phyloP scores from a whole-genome alignment of 2,329 filamentous ascomycete genomes.

The Cryphonectria japonica region DNA sequence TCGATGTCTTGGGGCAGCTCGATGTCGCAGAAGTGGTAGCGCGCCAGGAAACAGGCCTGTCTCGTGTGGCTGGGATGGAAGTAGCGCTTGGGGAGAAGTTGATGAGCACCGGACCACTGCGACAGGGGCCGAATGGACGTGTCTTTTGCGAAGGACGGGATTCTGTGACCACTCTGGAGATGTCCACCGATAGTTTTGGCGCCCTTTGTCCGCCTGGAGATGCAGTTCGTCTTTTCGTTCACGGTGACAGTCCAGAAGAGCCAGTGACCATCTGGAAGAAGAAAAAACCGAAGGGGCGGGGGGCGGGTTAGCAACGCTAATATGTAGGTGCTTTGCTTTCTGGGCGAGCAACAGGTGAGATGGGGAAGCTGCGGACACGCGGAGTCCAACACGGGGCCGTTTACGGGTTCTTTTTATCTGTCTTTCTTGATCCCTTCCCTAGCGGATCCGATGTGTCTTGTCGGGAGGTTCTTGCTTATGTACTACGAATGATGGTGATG shows the following conservation, averaged over 20 bases:
- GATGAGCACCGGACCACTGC: slow-evolving; percentile 8
- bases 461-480: not conserved
- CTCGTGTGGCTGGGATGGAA: slow-evolving; percentile 35
- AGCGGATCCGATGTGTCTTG: not conserved
- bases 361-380: slow-evolving; percentile 7
- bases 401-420: not conserved
- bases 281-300: not conserved
- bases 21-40: slow-evolving; percentile 31
- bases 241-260: not conserved
- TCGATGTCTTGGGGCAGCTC: slow-evolving; percentile 4
- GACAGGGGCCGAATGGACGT: not conserved
- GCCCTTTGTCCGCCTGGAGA: not conserved
- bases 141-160: not conserved
- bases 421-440: not conserved
- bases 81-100: slow-evolving; percentile 18
- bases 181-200: not conserved
- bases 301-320: not conserved
- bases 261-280: not conserved
- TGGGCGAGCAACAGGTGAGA: not conserved
- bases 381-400: not conserved
- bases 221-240: not conserved
- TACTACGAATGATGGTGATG: slow-evolving; percentile 4
- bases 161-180: not conserved
- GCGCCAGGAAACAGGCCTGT: slow-evolving; percentile 36
- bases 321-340: not conserved